phyloP scores from a whole-genome alignment of 2,329 filamentous ascomycete genomes.

The Colletotrichum aenigma region DNA sequence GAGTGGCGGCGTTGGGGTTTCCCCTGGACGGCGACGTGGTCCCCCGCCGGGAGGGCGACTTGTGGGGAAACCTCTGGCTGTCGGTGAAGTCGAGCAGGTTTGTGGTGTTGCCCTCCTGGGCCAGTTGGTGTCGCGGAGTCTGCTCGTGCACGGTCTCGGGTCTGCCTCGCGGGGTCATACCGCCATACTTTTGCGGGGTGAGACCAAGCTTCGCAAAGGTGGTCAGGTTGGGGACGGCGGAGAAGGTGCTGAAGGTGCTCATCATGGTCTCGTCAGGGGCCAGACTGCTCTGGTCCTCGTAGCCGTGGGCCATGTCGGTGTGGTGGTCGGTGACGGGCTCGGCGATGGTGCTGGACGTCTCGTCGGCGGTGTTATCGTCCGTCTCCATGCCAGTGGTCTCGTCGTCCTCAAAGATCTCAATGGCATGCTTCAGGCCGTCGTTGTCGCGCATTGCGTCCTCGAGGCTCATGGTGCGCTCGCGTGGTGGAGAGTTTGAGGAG shows the following conservation, averaged over 20 bases:
- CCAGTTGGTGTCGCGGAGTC: conserved; percentile 36
- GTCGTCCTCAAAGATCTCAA: conserved; percentile 67
- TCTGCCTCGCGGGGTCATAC: conserved; percentile 41
- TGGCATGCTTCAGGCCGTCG: conserved; percentile 60
- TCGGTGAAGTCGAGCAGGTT: conserved; percentile 91
- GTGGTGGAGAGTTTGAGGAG: conserved; percentile 14
- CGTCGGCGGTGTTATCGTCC: conserved; percentile 24
- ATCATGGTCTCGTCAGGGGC: conserved; percentile 74
- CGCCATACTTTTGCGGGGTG: conserved; percentile 60
- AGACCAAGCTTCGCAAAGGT: conserved; percentile 77
- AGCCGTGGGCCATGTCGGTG: conserved; percentile 28
- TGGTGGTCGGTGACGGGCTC: conserved; percentile 15
- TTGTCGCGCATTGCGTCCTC: conserved; percentile 61
- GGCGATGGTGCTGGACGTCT: conserved; percentile 22
- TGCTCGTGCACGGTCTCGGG: conserved; percentile 38
- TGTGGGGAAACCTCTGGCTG: conserved; percentile 57
- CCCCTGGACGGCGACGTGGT: conserved; percentile 14
- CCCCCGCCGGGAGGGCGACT: conserved; percentile 50
- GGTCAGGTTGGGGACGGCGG: conserved; percentile 86
- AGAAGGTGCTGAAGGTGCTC: conserved; percentile 89
- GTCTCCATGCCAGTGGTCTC: conserved; percentile 22
- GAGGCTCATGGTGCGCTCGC: conserved; percentile 48
- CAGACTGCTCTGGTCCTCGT: conserved; percentile 36
- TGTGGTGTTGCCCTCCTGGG: conserved; percentile 64
- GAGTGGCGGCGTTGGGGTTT: conserved; percentile 44